These are phyloP conservation scores for Acanthamoeba castellanii DNA, from an alignment of 208 protist species.

Conservation along the genomic window DNA sequence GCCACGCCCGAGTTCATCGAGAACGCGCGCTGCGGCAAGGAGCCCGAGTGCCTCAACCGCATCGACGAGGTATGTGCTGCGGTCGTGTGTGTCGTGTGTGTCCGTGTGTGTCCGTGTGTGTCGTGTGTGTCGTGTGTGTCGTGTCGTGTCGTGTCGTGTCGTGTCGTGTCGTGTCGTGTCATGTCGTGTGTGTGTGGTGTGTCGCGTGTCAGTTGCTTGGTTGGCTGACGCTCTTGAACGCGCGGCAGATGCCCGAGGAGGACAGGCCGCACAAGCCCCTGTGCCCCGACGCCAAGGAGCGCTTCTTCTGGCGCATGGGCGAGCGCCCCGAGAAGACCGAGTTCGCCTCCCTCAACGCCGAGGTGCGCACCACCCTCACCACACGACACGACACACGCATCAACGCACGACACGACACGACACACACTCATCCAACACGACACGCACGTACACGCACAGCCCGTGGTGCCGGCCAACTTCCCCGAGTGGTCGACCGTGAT, in stretches of 20 bases:
- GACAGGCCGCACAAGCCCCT: constrained; percentile 77
- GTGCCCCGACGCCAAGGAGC: constrained; percentile 87
- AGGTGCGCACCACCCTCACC: constrained; percentile 81
- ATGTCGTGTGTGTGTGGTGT: too few species aligned
- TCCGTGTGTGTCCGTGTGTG: too few species aligned
- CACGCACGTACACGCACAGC: neutral
- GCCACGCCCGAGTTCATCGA: constrained; percentile 86
- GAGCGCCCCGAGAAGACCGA: constrained; percentile 83
- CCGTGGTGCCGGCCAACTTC: constrained; percentile 60
- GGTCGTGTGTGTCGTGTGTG: neutral
- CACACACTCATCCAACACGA: neutral
- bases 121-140: too few species aligned
- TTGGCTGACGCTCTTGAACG: constrained; percentile 11
- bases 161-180: neutral
- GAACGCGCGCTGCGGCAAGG: constrained; percentile 49
- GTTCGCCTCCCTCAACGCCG: constrained; percentile 85
- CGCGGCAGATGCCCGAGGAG: constrained; percentile 72
- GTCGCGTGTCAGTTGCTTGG: too few species aligned
- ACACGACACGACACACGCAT: constrained; percentile 68
- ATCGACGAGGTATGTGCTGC: neutral
- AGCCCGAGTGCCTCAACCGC: constrained; percentile 1
- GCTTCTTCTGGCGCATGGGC: constrained; percentile 91
- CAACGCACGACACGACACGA: too few species aligned
- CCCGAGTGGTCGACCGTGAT: constrained; percentile 77
- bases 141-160: too few species aligned